Evolutionary conservation across 805 yeast genomes (phyloP).

Genomic region (Barnettozyma populi): DNA sequence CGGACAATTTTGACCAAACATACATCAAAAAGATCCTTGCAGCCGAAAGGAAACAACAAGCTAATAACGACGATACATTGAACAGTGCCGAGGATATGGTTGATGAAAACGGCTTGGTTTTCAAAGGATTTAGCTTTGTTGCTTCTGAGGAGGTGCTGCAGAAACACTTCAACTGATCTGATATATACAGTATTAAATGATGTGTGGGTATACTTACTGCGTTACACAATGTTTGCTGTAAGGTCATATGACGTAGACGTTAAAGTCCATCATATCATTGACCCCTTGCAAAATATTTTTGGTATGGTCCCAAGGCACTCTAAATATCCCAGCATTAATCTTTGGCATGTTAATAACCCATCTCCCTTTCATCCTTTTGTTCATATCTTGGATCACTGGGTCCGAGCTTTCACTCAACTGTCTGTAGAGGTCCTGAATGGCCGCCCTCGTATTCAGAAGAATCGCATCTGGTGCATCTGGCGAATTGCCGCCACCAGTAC

Average conservation of each 20-base stretch:
- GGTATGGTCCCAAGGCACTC: slow-evolving; percentile 73
- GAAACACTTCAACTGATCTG: slow-evolving; percentile 8
- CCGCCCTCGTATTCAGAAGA: slow-evolving; percentile 42
- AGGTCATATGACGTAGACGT: slow-evolving; percentile 40
- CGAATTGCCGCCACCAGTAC: slow-evolving; percentile 42
- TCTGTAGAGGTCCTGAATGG: slow-evolving; percentile 40
- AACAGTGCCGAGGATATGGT: neutral
- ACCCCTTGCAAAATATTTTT: slow-evolving; percentile 41
- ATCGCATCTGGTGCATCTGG: slow-evolving; percentile 42
- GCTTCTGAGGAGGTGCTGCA: slow-evolving; percentile 37
- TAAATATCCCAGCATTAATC: slow-evolving; percentile 76
- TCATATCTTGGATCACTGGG: neutral
- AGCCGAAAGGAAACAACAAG: neutral
- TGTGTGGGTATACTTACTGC: no score
- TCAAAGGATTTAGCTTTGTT: slow-evolving; percentile 41
- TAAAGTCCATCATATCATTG: slow-evolving; percentile 28
- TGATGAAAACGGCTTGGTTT: slow-evolving; percentile 18
- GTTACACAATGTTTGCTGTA: no score
- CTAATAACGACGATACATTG: neutral
- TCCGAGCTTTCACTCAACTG: slow-evolving; percentile 27
- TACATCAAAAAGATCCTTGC: slow-evolving; percentile 53
- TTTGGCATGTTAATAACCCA: slow-evolving; percentile 57
- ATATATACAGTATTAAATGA: neutral
- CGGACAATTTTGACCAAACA: slow-evolving; percentile 75
- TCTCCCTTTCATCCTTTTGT: slow-evolving; percentile 7